Evolutionary conservation across 2,329 filamentous ascomycete species (phyloP), one percentile per base, ranked within the genome.

Genomic region (Pseudocercospora pini-densiflorae): DNA sequence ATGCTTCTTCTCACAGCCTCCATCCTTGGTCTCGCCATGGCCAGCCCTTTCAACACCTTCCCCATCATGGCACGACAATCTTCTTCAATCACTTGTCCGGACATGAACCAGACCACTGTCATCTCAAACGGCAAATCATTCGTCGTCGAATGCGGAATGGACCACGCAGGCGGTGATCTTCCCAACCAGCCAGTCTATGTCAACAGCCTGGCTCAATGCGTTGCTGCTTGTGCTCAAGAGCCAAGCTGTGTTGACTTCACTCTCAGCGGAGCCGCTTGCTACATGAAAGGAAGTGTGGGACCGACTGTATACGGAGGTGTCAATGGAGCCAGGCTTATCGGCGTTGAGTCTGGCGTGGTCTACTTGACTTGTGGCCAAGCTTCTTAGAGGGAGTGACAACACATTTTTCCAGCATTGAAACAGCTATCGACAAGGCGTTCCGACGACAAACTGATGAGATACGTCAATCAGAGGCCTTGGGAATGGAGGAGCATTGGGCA

Each of bases 211-310:
- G 65, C 69, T 21, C 51, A 64, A 24, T 77, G 75, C 63, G 71
- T 77, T 62, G 63, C 69, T 21, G 67, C 68, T 47, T 77, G 75
- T 59, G 73, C 69, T 40, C 62, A 65, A 21, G 72, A 67, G 1
- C 31, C 61, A 12, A 71, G 70, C 47, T 77, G 75, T 66, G 74
- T 76, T 31, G 74, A 75, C 45, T 74, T 77, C 33, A 71, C 70
- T n/a, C 64, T 73, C 5, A 70, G 69, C 21, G 75, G 76, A 16
- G 27, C 67, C 14, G 73, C 75, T 16, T 75, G 73, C 64, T 77
- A 76, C 66, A 64, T 75, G 63, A 77, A 77, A 72, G 70, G 62
- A 16, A 63, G 61, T 9, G 64, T 77, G 12, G 74, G 73, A 4
- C 31, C 63, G 21, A 63, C 67, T 8, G 43, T 71, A 7, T 66